phyloP scores from a whole-genome alignment of 1,284 basidiomycete species.

The Fomitiporia mediterranea region DNA sequence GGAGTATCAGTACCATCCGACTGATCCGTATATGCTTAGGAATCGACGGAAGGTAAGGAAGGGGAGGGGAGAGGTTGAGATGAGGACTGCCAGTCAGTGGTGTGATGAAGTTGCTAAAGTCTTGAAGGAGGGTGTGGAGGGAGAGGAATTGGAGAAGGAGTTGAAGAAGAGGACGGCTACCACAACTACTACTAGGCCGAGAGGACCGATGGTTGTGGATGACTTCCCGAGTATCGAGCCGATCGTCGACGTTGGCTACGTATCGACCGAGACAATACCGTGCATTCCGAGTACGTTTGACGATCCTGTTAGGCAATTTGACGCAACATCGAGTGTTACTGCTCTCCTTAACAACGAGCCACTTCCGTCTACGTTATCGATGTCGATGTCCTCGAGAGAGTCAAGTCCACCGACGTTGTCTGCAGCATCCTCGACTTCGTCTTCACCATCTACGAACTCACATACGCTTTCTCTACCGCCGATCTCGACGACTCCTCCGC shows the following conservation, averaged over 20 bases:
- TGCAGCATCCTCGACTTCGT: too few relatives aligned
- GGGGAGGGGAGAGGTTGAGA: constrained; percentile 9
- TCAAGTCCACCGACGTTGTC: too few relatives aligned
- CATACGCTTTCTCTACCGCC: neutral
- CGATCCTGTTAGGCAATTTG: too few relatives aligned
- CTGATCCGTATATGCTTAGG: constrained; percentile 26
- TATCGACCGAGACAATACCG: neutral
- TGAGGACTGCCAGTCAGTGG: neutral
- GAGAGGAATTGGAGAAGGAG: constrained; percentile 8
- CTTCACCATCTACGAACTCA: too few relatives aligned
- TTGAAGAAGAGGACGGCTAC: neutral
- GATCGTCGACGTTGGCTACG: neutral
- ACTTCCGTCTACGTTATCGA: too few relatives aligned
- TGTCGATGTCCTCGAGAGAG: too few relatives aligned
- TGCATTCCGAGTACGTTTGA: too few relatives aligned
- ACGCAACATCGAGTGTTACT: too few relatives aligned
- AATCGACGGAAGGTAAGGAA: constrained; percentile 24
- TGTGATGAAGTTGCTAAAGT: constrained; percentile 12
- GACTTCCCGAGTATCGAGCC: neutral
- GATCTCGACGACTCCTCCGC: neutral
- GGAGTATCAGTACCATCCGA: constrained; percentile 44
- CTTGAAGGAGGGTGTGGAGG: constrained; percentile 5
- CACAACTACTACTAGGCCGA: too few relatives aligned
- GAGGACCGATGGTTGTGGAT: neutral
- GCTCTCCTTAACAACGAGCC: too few relatives aligned